Evolutionary conservation across 345 rosid species (phyloP), one percentile per base, ranked within the genome.

Genomic region (Hibiscus mutabilis): DNA sequence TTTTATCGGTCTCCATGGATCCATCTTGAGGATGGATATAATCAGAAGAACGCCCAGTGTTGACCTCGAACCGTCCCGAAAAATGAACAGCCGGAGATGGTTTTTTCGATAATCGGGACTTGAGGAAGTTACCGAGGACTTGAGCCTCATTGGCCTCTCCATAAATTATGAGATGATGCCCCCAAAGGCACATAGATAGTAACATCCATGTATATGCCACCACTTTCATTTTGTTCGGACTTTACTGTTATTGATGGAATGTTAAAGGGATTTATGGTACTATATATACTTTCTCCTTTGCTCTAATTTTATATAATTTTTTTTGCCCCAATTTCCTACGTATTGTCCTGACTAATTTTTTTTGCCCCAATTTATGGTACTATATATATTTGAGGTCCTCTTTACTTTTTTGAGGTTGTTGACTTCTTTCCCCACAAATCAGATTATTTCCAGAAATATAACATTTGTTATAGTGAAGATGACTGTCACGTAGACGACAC

Each of bases 111-210:
- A 71, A 52, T 35, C 15, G 62, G 27, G 70, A 29, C 19, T 68
- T 67, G 2, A 77, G 44, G 19, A 68, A 47, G 60, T 29, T 52
- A 21, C 10, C 21, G 16, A 62, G 73, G 19, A 25, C 33, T 42
- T 60, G 47, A 51, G 37, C 76, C 65, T 68, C 44, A 9, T 19
- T 67, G 69, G 80, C 76, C 53, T 72, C 70, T 9, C 56, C 70
- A 1, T 16, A 35, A 27, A 3, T 9, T 55, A 55, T 2, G 24
- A 57, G 61, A 10, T 33, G 61, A 10, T 46, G 61, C 21, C 63
- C 63, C 79, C 52, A 49, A 72, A 72, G 69, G 73, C 46, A 49
- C 57, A 60, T 18, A 51, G 6, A 60, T 3, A 72, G 2, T 1
- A 76, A 68, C 56, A 66, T 8, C 69, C 68, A 56, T 56, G 60